A percentile compares a stretch with the other conserved stretches of the same genome.
Conservation (phyloP, 2,329 filamentous ascomycete species). For the Graphilbum ipis-grandicollis region DNA sequence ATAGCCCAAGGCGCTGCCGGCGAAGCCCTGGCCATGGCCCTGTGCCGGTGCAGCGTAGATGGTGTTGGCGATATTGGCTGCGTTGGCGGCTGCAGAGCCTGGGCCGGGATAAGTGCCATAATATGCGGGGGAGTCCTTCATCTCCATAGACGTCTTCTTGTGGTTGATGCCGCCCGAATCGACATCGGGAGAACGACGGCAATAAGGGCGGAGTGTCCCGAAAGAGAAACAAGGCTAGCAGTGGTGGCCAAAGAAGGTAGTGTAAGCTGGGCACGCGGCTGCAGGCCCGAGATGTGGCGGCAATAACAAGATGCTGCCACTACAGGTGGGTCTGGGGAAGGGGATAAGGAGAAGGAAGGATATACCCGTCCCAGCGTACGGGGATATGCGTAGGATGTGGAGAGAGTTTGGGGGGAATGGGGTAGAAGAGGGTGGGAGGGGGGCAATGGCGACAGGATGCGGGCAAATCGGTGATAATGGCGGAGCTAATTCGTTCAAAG, state of each 20-base stretch:
- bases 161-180: neutral
- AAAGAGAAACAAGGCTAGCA: too few species aligned
- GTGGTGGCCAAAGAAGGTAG: too few species aligned
- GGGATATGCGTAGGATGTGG: neutral
- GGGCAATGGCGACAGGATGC: neutral
- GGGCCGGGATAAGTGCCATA: constrained; percentile 3
- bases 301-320: neutral
- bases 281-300: neutral
- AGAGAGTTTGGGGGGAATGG: neutral
- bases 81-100: neutral
- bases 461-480: neutral
- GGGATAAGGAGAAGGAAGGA: neutral
- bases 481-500: neutral
- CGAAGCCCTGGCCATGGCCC: neutral
- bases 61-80: neutral
- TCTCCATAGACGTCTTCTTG: constrained; percentile 6
- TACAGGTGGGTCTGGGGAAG: neutral
- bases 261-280: too few species aligned
- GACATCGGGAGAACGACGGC: constrained; percentile 4
- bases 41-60: constrained; percentile 4
- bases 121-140: constrained; percentile 4
- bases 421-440: neutral
- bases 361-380: neutral
- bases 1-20: too few species aligned
- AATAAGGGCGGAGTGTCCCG: neutral